Base-by-base conservation (phyloP, 805 yeast species). In the Candida hungchunana region DNA sequence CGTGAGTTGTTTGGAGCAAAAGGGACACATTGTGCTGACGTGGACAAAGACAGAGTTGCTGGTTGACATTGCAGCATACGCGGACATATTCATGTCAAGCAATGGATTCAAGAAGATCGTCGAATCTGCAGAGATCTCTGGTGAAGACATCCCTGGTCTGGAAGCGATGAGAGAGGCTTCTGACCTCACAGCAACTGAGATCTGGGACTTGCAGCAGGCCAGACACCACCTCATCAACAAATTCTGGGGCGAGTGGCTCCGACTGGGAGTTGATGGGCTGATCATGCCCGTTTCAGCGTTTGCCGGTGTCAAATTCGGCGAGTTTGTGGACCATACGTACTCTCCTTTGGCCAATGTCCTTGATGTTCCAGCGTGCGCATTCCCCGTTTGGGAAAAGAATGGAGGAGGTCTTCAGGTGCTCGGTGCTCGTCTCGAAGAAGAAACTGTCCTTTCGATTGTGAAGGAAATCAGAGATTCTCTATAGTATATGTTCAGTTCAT, bases 331-430 rank as follows among this genome's bases (percentile, higher is more conserved):
- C 50, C 69, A 63, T 8, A 58, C 74, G 10, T 59, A 81, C 55
- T 77, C 85, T 2, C 66, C 73, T 15, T 56, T 67, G 51, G 65
- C 72, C 51, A 77, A 77, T 51, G 63, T 71, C n/a, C 52, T 76
- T 6, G 83, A 77, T 50, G 74, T 75, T 46, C 59, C 78, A 12
- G 70, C 72, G 29, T 77, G 77, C 27, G 67, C 70, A 1, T 48
- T 80, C 31, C 87, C 87, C 0, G 75, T 76, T 2, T 15, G n/a
- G 25, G 4, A 27, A 14, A 1, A 34, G 36, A 4, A 9, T 30
- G 25, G 4, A 18, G 1, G 27, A 5, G 51, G 55, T 0, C 18
- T 53, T 19, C 57, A 53, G 23, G 34, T 53, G 1, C 40, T 52
- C 19, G 56, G 57, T 3, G 36, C 42, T 4, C 41, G 45, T 17